phyloP scores from a whole-genome alignment of 345 rosid species.

The Brassica cretica region DNA sequence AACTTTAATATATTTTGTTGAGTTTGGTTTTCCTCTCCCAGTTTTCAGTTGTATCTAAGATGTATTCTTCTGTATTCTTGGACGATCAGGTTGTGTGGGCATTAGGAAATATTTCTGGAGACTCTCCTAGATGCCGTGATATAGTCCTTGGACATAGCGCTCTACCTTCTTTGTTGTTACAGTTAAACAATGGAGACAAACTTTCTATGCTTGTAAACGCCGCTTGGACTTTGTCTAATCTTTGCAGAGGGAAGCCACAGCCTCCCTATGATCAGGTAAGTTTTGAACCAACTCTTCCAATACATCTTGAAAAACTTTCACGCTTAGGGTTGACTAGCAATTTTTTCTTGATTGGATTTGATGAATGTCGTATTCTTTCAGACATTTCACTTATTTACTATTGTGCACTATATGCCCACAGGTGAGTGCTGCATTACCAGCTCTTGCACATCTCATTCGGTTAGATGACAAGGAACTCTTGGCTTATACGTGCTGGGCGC shows the following conservation, averaged over 20 bases:
- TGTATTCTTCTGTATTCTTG: slow-evolving; percentile 21
- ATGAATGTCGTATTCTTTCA: slow-evolving; percentile 14
- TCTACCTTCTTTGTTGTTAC: slow-evolving; percentile 33
- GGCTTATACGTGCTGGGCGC: slow-evolving; percentile 78
- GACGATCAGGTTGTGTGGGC: slow-evolving; percentile 41
- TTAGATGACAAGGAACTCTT: slow-evolving; percentile 74
- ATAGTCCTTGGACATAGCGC: slow-evolving; percentile 42
- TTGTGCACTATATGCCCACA: slow-evolving; percentile 24
- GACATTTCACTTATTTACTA: slow-evolving; percentile 4
- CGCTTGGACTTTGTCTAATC: slow-evolving; percentile 46
- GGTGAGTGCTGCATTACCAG: slow-evolving; percentile 79
- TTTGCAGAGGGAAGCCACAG: slow-evolving; percentile 82
- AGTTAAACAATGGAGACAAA: slow-evolving; percentile 25
- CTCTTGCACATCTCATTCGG: slow-evolving; percentile 63
- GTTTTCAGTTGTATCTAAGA: slow-evolving; percentile 1
- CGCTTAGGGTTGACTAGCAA: background rate
- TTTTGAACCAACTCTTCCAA: background rate
- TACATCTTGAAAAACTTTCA: background rate
- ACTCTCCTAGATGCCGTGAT: slow-evolving; percentile 46
- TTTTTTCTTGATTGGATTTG: background rate
- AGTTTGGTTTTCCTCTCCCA: slow-evolving; percentile 5
- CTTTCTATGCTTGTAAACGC: slow-evolving; percentile 41
- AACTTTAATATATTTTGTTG: background rate
- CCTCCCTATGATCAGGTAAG: slow-evolving; percentile 79
- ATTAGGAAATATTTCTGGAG: slow-evolving; percentile 43